Percentiles rank a stretch among this genome's conserved stretches.
phyloP scores from a whole-genome alignment of 2,329 filamentous ascomycete species.

The Aspergillus pseudoglaucus region DNA sequence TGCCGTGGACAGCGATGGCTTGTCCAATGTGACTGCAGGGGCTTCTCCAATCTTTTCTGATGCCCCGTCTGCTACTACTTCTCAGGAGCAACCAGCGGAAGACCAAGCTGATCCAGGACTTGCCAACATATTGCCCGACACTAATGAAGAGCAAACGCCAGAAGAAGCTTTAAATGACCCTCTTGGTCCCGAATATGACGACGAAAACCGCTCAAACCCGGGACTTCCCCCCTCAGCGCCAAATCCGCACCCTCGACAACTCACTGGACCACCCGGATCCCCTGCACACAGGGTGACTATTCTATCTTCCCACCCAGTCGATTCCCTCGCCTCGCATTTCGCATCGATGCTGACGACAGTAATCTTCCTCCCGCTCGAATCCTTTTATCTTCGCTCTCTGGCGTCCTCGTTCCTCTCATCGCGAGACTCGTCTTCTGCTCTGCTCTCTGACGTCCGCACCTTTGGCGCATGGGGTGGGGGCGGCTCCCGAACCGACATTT shows the following conservation, averaged over 20 bases:
- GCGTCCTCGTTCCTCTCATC: slow-evolving; percentile 31
- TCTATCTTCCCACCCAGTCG: slow-evolving; percentile 36
- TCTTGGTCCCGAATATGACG: slow-evolving; percentile 5
- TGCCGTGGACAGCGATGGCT: slow-evolving; percentile 15
- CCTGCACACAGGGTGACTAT: slow-evolving; percentile 36
- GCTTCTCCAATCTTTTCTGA: slow-evolving; percentile 12
- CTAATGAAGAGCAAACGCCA: slow-evolving; percentile 23
- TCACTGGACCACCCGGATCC: slow-evolving; percentile 5
- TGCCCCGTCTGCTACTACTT: slow-evolving; percentile 1
- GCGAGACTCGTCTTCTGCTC: slow-evolving; percentile 14
- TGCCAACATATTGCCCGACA: slow-evolving; percentile 25
- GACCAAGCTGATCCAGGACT: slow-evolving; percentile 5
- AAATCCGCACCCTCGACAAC: slow-evolving; percentile 12
- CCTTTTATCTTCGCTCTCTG: slow-evolving; percentile 35
- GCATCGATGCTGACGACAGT: slow-evolving; percentile 31
- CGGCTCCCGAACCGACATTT: slow-evolving; percentile 20
- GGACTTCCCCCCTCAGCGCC: slow-evolving; percentile 12
- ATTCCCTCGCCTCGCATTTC: slow-evolving; percentile 37
- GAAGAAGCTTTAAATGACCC: slow-evolving; percentile 12
- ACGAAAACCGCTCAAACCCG: slow-evolving; percentile 10
- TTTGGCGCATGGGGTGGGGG: slow-evolving; percentile 32
- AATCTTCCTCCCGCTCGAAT: slow-evolving; percentile 37
- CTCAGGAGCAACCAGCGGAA: slow-evolving; percentile 5
- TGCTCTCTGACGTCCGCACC: slow-evolving; percentile 24
- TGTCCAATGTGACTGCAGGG: slow-evolving; percentile 16